These are phyloP conservation scores for Solanum medicagineum DNA, from an alignment of 257 asterid genomes.

Conservation along the genomic window DNA sequence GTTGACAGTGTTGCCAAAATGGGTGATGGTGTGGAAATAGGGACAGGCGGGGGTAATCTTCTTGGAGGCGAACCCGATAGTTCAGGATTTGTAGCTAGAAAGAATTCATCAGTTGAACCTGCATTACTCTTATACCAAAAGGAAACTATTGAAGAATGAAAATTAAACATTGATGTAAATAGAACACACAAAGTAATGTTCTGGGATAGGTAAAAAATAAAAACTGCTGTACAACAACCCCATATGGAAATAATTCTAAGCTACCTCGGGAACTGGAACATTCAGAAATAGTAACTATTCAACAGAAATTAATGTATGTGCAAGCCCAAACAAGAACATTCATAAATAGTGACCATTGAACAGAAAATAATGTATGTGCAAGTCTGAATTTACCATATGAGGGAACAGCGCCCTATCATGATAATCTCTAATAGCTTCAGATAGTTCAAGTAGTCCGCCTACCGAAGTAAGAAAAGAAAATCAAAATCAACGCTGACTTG, in stretches of 20 bases:
- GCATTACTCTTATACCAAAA: conserved; percentile 52
- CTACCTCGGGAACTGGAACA: neutral
- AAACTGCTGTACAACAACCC: neutral
- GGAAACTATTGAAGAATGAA: conserved; percentile 1
- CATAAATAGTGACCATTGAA: neutral
- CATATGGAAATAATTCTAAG: neutral
- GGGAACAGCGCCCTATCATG: conserved; percentile 80
- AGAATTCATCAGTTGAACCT: conserved; percentile 76
- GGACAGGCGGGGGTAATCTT: conserved; percentile 66
- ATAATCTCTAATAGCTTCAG: conserved; percentile 91
- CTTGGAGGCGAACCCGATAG: conserved; percentile 88
- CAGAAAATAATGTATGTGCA: neutral
- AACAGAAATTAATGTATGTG: neutral
- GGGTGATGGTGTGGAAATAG: conserved; percentile 33
- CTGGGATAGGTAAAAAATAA: neutral
- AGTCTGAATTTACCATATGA: conserved; percentile 47
- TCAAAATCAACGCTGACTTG: neutral
- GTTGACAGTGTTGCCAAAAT: conserved; percentile 45
- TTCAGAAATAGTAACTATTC: neutral
- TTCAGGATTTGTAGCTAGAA: conserved; percentile 67
- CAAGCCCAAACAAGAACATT: neutral
- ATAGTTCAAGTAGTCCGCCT: conserved; percentile 88
- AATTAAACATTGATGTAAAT: neutral
- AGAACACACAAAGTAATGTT: neutral
- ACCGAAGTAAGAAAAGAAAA: neutral